A percentile compares a stretch with the other conserved stretches of the same genome.
phyloP scores from a whole-genome alignment of 257 asterid genomes.

The Agastache rugosa region DNA sequence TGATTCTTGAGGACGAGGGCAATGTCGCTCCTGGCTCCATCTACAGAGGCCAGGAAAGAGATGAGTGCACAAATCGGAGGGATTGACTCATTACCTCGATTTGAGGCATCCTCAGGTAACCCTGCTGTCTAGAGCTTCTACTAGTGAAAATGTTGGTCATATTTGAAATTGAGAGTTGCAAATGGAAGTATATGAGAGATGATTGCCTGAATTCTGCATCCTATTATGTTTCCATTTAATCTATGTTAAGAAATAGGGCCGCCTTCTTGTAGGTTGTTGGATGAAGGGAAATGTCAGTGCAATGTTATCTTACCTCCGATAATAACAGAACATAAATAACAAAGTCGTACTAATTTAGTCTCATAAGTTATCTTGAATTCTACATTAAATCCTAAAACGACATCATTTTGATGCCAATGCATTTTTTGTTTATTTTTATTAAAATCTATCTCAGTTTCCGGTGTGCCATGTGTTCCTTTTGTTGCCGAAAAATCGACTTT shows the following conservation, averaged over 20 bases:
- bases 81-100: constrained; percentile 1
- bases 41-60: constrained; percentile 20
- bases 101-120: constrained; percentile 12
- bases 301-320: too few species aligned
- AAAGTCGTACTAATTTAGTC: too few species aligned
- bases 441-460: too few species aligned
- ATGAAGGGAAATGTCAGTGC: background rate
- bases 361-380: too few species aligned
- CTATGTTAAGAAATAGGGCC: background rate
- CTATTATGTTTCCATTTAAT: background rate
- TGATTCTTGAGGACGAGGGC: constrained; percentile 61
- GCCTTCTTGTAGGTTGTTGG: background rate
- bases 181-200: constrained; percentile 11
- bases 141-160: background rate
- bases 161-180: background rate
- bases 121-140: background rate
- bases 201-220: background rate
- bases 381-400: too few species aligned
- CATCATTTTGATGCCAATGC: too few species aligned
- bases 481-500: too few species aligned
- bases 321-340: too few species aligned
- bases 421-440: too few species aligned
- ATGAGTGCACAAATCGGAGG: constrained; percentile 18
- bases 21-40: constrained; percentile 32
- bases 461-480: too few species aligned